Evolutionary conservation across 2,329 filamentous ascomycete genomes (phyloP), one percentile per base, ranked within the genome.

Genomic region (Fusarium sp.): DNA sequence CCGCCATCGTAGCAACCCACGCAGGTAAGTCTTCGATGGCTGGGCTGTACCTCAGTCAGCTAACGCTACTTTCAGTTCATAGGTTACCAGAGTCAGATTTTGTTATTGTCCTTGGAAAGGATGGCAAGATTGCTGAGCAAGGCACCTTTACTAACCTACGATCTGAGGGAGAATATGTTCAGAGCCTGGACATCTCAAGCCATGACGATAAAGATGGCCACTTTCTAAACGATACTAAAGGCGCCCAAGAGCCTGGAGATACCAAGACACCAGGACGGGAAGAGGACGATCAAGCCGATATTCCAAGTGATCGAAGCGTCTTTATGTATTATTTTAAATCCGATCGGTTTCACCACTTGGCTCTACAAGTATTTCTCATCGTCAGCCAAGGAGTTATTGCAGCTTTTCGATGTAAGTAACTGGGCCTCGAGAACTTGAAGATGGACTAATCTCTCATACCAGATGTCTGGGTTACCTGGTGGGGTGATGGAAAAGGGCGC

Each of bases 71-170:
- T 22, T 7, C 22, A 73, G 72, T 74, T 13, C 70, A 74, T 26
- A 62, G 65, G 3, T 64, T 83, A 1, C 76, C 79, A 0, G 69
- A 72, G 1, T 78, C 80, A 2, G 76, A 83, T 40, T 75, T 79
- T 34, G 75, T 84, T 7, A 74, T 83, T 47, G 78, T 76, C 0
- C 73, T 85, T 1, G 74, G 75, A 2, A 58, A 61, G 9, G 70
- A 76, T 3, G 79, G 80, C 0, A 73, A 64, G 2, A 65, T 83
- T 13, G 55, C 77, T 1, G 79, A 83, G 28, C 77, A 83, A 51
- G 73, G 73, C 4, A 73, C 66, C 0, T 83, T 79, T 40, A 46
- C 70, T 6, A 64, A 77, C 6, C 72, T 83, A 1, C 68, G 76
- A 41, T 66, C 64, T 1, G 70, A 71, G n/a, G 67, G 71, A 3